Evolutionary conservation across 2,329 filamentous ascomycete species (phyloP), one percentile per base, ranked within the genome.

Genomic region (Fusarium sp.): DNA sequence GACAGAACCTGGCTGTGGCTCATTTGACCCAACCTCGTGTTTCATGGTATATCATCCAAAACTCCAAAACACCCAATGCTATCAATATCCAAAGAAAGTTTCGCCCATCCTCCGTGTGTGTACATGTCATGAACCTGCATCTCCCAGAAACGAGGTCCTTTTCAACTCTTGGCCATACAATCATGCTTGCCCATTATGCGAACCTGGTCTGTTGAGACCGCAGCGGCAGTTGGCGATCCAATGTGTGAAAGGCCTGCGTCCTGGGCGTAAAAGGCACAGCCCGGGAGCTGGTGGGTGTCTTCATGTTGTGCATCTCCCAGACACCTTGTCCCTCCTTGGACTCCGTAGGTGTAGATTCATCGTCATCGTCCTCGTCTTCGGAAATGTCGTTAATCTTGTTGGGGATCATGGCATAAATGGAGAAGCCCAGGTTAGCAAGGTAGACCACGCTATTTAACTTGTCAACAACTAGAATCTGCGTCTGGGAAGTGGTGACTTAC

Each of bases 161-260:
- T 37, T 37, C 17, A 15, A 56, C 40, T 22, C 54, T 15, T 22
- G 15, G 54, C 15, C 56, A 33, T 50, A 20, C 38, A 9, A 35
- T 35, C 35, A 10, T 9, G 11, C 27, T 20, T 33, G 27, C n/a
- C 47, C 3, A 62, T 65, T 35, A 78, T 33, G 57, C 63, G 17
- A 54, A 76, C 43, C 74, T 72, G n/a, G 56, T 58, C 43, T 77
- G 78, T 40, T 84, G 77, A 30, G 81, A 75, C 62, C 88, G 84
- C 57, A 90, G 79, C 4, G 90, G 89, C 68, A 91, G 80, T 76
- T 88, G 88, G 65, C 90, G 83, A 71, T 92, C 89, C 57, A 92
- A 83, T 14, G 88, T 87, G 77, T 93, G 87, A 79, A 94, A 94
- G 1, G 92, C 92, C 80, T 90, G 87, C 17, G 92, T 93, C 73